Evolutionary conservation across 148 eudicot species (phyloP).

Genomic region (Cornus florida): DNA sequence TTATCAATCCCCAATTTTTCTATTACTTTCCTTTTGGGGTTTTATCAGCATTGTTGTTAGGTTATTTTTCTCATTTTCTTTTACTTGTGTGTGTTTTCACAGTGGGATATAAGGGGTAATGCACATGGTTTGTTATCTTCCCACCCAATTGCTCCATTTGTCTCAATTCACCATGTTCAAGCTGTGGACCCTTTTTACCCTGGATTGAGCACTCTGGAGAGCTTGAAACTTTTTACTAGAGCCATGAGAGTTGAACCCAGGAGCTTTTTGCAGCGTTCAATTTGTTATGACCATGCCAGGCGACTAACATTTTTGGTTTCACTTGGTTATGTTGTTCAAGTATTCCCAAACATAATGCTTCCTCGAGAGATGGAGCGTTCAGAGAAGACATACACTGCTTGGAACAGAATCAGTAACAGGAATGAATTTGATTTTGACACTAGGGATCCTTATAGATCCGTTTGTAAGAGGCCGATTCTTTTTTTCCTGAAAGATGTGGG

Average conservation of each 20-base stretch:
- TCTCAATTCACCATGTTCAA: slow-evolving; percentile 4
- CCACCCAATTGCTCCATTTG: slow-evolving; percentile 7
- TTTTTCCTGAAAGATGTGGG: slow-evolving; percentile 1
- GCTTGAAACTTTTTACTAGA: neutral
- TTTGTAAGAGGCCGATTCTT: neutral
- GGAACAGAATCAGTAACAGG: slow-evolving; percentile 5
- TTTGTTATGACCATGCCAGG: neutral
- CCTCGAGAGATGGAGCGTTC: slow-evolving; percentile 4
- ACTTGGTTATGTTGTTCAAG: slow-evolving; percentile 10
- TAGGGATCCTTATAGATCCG: slow-evolving; percentile 4
- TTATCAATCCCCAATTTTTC: neutral
- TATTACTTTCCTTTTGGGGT: neutral
- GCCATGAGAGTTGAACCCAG: slow-evolving; percentile 5
- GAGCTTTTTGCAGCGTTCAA: slow-evolving; percentile 1
- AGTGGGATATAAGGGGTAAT: slow-evolving; percentile 5
- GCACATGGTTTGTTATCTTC: slow-evolving; percentile 1
- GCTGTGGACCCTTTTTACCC: neutral
- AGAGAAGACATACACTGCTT: slow-evolving; percentile 4
- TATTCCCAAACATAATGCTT: neutral
- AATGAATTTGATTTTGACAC: slow-evolving; percentile 7
- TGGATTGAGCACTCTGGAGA: neutral
- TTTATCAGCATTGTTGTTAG: neutral
- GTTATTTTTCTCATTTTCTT: neutral
- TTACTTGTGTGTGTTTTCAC: neutral
- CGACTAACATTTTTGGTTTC: neutral